Base-by-base conservation (phyloP, 139 green algal species). In the Yamagishiella unicocca region DNA sequence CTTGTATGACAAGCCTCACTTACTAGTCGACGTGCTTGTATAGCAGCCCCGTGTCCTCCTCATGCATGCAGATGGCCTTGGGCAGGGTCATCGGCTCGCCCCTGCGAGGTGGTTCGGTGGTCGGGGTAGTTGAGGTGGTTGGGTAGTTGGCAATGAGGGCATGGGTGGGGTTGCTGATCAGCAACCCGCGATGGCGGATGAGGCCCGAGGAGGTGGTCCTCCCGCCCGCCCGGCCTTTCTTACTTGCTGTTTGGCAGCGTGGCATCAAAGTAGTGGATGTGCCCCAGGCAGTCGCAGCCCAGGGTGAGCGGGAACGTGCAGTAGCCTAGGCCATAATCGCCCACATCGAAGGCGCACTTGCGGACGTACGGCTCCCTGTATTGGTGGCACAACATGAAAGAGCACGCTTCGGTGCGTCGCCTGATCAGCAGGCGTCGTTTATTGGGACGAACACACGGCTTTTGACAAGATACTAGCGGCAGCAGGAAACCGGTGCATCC, bases 251-350 rank as follows among this genome's bases (percentile, higher is more conserved):
- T 92, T 85, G 82, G 89, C 76, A 98, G 85, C 61, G 93, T 76
- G 14, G 87, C 96, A 73, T 96, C 94, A 85, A 96, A 97, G 88
- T 97, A 98, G 58, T 96, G 85, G 87, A 98, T 98, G 87, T 93
- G 75, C 4, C 96, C 96, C 87, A 98, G 87, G 93, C 96, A 98
- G 91, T 98, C 96, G 77, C 96, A 98, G 68, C 96, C 96, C 88
- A 98, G 92, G 61, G 92, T 90, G 58, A 98, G 92, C 10, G 90
- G 94, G 90, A 94, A 93, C 82, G 92, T 90, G 66, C 90, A 95
- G 89, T 93, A 93, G 73, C 94, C 67, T 38, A 95, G 89, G 8
- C 90, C 90, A n/a, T 91, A 91, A 73, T 91, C 87, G 27, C 94
- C 94, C 12, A 96, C 93, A 76, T 98, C 96, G 83, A 97, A 98